These are phyloP conservation scores for Mycena floridula DNA, from an alignment of 768 basidiomycete genomes.

Conservation along the genomic window DNA sequence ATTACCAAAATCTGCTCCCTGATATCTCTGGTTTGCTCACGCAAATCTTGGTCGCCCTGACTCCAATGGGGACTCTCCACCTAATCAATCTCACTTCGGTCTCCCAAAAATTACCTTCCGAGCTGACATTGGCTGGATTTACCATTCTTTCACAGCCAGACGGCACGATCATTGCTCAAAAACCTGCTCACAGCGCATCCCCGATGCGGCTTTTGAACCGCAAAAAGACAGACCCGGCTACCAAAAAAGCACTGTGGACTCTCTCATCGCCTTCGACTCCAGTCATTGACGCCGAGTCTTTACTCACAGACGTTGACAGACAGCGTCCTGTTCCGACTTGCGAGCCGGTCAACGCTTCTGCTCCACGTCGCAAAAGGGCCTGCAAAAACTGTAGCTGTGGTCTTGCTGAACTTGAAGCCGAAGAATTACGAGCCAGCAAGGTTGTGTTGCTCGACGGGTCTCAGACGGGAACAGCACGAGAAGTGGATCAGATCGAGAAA, in stretches of 20 bases:
- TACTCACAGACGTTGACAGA: constrained; percentile 81
- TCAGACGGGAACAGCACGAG: constrained; percentile 52
- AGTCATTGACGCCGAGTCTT: constrained; percentile 73
- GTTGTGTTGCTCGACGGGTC: constrained; percentile 67
- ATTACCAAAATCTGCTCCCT: constrained; percentile 54
- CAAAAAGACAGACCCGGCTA: constrained; percentile 53
- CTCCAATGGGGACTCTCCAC: constrained; percentile 65
- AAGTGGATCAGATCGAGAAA: constrained; percentile 53
- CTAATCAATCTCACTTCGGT: constrained; percentile 47
- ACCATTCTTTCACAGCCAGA: constrained; percentile 40
- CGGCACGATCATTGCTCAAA: constrained; percentile 60
- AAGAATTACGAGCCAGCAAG: constrained; percentile 57
- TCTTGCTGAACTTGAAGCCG: constrained; percentile 87
- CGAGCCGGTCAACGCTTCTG: constrained; percentile 50
- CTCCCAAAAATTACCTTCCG: constrained; percentile 41
- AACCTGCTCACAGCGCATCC: constrained; percentile 41
- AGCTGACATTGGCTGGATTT: constrained; percentile 66
- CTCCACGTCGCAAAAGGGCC: constrained; percentile 76
- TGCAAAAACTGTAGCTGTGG: constrained; percentile 98
- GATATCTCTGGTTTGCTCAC: constrained; percentile 50
- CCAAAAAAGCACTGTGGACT: constrained; percentile 88
- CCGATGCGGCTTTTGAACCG: constrained; percentile 46
- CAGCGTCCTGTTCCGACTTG: constrained; percentile 72
- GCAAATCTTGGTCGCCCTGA: constrained; percentile 53
- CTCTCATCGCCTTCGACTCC: constrained; percentile 65